Conservation (phyloP, 1,284 basidiomycete genomes). For the Sporisorium reilianum region DNA sequence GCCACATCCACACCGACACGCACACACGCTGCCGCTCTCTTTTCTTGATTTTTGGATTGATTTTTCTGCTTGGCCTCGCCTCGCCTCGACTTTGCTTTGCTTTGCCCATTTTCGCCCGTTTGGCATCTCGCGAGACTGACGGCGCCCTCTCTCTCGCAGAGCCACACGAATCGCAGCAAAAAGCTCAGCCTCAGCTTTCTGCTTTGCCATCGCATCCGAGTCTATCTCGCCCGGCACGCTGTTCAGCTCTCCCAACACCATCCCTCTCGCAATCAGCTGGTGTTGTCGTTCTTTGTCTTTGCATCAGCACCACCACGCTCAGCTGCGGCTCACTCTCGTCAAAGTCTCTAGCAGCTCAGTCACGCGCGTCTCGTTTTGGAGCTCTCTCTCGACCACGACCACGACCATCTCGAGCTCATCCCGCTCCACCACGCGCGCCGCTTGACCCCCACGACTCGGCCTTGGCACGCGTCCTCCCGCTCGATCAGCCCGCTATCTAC, state of each 20-base stretch:
- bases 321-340: too few relatives aligned
- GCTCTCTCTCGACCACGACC: too few relatives aligned
- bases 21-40: slow-evolving; percentile 12
- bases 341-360: slow-evolving; percentile 8
- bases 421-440: background rate
- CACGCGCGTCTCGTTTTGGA: slow-evolving; percentile 20
- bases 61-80: too few relatives aligned
- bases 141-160: too few relatives aligned
- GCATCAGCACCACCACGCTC: slow-evolving; percentile 6
- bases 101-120: slow-evolving; percentile 1
- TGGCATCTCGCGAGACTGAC: too few relatives aligned
- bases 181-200: slow-evolving; percentile 9
- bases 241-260: slow-evolving; percentile 27
- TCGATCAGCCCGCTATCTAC: background rate
- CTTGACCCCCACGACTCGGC: background rate
- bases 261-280: slow-evolving; percentile 17
- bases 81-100: background rate
- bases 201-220: slow-evolving; percentile 28
- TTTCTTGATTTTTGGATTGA: slow-evolving; percentile 1
- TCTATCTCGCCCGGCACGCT: slow-evolving; percentile 7
- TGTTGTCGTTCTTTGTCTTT: slow-evolving; percentile 12
- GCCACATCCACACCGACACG: background rate
- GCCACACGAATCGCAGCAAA: background rate
- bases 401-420: too few relatives aligned
- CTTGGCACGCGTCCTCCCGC: background rate